These are phyloP conservation scores for Fusarium haematococcum DNA, from an alignment of 2,329 filamentous ascomycete species.

Conservation along the genomic window DNA sequence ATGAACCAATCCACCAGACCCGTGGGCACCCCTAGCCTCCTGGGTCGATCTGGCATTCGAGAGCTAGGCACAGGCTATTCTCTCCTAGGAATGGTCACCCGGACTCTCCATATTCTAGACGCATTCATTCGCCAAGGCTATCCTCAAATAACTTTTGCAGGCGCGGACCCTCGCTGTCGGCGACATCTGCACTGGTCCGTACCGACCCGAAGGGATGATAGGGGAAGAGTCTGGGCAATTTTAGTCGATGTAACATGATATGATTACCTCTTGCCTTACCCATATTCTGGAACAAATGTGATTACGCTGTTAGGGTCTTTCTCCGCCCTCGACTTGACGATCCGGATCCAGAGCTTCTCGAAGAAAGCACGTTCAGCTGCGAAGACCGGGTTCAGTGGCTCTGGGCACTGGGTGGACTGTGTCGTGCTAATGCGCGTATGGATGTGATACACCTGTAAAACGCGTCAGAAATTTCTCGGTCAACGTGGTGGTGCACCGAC, in stretches of 20 bases:
- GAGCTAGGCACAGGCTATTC: background rate
- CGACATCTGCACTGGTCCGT: slow-evolving; percentile 38
- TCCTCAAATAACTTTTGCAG: slow-evolving; percentile 39
- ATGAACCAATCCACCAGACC: background rate
- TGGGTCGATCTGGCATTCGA: background rate
- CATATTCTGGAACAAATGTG: background rate
- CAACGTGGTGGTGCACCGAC: background rate
- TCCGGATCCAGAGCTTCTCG: slow-evolving; percentile 41
- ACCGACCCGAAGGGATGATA: slow-evolving; percentile 40
- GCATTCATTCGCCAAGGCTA: background rate
- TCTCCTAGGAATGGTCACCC: background rate
- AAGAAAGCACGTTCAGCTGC: slow-evolving; percentile 47
- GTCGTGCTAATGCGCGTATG: slow-evolving; percentile 52
- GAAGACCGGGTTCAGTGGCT: slow-evolving; percentile 48
- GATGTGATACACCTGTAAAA: slow-evolving; percentile 48
- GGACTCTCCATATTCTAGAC: background rate
- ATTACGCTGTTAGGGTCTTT: background rate
- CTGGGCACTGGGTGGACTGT: slow-evolving; percentile 51
- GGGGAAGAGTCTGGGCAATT: slow-evolving; percentile 35
- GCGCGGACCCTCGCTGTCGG: slow-evolving; percentile 40
- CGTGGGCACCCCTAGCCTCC: background rate
- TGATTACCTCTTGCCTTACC: background rate
- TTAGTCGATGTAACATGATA: slow-evolving; percentile 2
- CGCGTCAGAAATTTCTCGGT: background rate
- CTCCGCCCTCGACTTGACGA: background rate